phyloP scores from a whole-genome alignment of 1,139 yeast species.

The Candida mesenterica region DNA sequence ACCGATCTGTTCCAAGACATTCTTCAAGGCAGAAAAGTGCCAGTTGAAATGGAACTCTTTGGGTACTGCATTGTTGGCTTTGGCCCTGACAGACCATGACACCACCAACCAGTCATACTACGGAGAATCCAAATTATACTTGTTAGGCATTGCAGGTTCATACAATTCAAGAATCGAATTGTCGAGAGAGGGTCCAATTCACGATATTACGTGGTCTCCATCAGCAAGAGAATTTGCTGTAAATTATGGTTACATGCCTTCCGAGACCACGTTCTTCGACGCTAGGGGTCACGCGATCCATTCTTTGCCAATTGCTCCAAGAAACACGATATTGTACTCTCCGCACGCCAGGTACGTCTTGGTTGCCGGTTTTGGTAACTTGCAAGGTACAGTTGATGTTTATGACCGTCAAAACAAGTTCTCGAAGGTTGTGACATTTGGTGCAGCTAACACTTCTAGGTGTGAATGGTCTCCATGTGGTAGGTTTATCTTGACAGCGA shows the following conservation, averaged over 20 bases:
- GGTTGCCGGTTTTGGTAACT: slow-evolving; percentile 96
- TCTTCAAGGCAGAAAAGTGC: slow-evolving; percentile 95
- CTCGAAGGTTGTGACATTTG: slow-evolving; percentile 73
- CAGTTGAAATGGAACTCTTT: slow-evolving; percentile 89
- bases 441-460: slow-evolving; percentile 90
- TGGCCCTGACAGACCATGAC: slow-evolving; percentile 96
- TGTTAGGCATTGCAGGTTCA: slow-evolving; percentile 89
- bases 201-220: slow-evolving; percentile 97
- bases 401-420: slow-evolving; percentile 91
- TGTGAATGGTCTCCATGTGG: slow-evolving; percentile 99
- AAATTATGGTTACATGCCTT: slow-evolving; percentile 96
- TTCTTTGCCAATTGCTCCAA: slow-evolving; percentile 81
- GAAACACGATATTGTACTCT: slow-evolving; percentile 87
- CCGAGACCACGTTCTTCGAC: slow-evolving; percentile 92
- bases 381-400: slow-evolving; percentile 95
- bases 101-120: slow-evolving; percentile 91
- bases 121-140: slow-evolving; percentile 91
- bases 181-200: slow-evolving; percentile 93
- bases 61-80: slow-evolving; percentile 91
- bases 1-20: slow-evolving; percentile 82
- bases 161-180: slow-evolving; percentile 86
- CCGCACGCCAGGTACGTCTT: slow-evolving; percentile 91
- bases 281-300: slow-evolving; percentile 87
- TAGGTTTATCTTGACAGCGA: slow-evolving; percentile 86
- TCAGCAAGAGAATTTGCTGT: slow-evolving; percentile 96